These are phyloP conservation scores for Hirsutella minnesotensis DNA, from an alignment of 2,329 filamentous ascomycete species.

Conservation along the genomic window DNA sequence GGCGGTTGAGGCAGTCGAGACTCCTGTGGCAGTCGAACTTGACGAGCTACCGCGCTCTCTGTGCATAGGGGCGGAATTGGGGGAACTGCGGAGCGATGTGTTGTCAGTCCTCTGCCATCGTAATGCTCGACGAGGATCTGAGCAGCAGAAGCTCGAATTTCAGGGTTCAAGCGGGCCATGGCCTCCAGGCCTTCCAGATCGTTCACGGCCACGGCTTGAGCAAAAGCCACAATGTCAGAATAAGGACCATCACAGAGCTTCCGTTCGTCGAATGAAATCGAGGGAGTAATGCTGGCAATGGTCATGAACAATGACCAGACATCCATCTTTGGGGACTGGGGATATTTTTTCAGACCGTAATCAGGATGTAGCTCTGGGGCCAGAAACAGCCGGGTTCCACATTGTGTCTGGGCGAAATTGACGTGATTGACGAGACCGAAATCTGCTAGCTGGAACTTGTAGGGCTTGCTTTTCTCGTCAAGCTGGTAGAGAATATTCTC, in stretches of 20 bases:
- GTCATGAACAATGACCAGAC: slow-evolving; percentile 2
- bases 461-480: no score
- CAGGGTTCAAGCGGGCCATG: slow-evolving; percentile 11
- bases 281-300: neutral
- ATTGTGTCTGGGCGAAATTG: no score
- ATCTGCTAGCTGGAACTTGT: no score
- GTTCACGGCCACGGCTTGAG: neutral
- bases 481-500: slow-evolving; percentile 7
- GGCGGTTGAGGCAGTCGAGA: no score
- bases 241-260: neutral
- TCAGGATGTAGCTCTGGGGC: slow-evolving; percentile 3
- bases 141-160: slow-evolving; percentile 12
- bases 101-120: neutral
- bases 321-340: slow-evolving; percentile 4
- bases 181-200: neutral
- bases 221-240: neutral
- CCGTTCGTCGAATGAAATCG: neutral
- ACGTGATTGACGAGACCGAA: no score
- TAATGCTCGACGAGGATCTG: slow-evolving; percentile 11
- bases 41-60: no score
- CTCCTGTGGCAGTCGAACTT: no score
- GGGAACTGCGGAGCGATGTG: neutral
- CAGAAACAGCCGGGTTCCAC: slow-evolving; percentile 4
- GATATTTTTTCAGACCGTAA: neutral
- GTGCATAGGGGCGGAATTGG: no score